phyloP scores from a whole-genome alignment of 106 monocot genomes.

The Gastrodia elata region DNA sequence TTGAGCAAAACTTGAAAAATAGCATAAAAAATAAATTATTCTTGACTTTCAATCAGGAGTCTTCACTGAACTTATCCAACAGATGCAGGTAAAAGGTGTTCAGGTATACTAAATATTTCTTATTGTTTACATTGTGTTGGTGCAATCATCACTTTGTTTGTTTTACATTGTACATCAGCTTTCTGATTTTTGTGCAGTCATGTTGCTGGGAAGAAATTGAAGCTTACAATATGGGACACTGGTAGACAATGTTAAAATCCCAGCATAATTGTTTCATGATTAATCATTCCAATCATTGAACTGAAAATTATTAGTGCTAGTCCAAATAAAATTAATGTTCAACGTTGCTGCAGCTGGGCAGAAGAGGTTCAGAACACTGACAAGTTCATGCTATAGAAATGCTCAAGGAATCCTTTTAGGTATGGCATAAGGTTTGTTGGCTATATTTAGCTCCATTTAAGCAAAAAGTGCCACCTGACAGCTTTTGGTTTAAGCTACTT shows the following conservation, averaged over 20 bases:
- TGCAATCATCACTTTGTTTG: no score
- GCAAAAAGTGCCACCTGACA: no score
- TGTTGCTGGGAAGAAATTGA: slow-evolving; percentile 65
- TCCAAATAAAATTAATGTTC: slow-evolving; percentile 1
- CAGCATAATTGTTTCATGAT: not conserved
- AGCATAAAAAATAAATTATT: no score
- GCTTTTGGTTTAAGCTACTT: no score
- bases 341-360: slow-evolving; percentile 38
- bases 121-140: slow-evolving; percentile 1
- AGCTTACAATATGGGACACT: slow-evolving; percentile 85
- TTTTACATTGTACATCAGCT: no score
- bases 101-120: slow-evolving; percentile 40
- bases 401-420: slow-evolving; percentile 55
- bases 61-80: slow-evolving; percentile 93
- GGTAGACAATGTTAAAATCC: slow-evolving; percentile 23
- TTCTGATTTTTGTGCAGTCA: no score
- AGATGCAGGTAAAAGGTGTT: slow-evolving; percentile 98
- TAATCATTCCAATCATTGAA: not conserved
- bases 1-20: no score
- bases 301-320: not conserved
- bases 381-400: slow-evolving; percentile 51
- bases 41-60: slow-evolving; percentile 49
- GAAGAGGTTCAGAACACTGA: slow-evolving; percentile 42
- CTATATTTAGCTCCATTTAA: not conserved
- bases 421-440: slow-evolving; percentile 6